phyloP scores from a whole-genome alignment of 2,329 filamentous ascomycete species.

The Gliomastix tumulicola region DNA sequence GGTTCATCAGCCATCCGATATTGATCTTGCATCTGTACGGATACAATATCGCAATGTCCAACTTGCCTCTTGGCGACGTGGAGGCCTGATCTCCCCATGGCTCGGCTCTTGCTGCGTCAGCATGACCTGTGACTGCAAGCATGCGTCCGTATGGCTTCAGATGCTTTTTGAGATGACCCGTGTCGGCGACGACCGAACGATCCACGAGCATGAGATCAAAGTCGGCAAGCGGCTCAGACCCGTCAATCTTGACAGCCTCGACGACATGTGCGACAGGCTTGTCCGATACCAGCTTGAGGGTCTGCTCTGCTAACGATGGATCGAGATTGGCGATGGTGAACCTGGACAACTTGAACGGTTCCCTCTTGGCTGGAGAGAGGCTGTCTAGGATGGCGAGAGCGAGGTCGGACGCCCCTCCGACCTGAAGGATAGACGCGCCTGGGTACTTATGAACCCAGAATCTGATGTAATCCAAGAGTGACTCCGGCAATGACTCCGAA shows the following conservation, averaged over 20 bases:
- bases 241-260: slow-evolving; percentile 14
- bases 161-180: slow-evolving; percentile 9
- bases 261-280: slow-evolving; percentile 5
- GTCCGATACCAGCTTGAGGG: background rate
- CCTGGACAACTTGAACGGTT: slow-evolving; percentile 23
- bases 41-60: too few relatives aligned
- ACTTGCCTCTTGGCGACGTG: too few relatives aligned
- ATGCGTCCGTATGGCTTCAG: slow-evolving; percentile 16
- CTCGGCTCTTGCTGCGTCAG: too few relatives aligned
- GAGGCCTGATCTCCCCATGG: too few relatives aligned
- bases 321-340: slow-evolving; percentile 21
- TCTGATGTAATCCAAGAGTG: slow-evolving; percentile 17
- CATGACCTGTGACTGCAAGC: too few relatives aligned
- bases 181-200: slow-evolving; percentile 7
- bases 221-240: slow-evolving; percentile 12
- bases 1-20: too few relatives aligned
- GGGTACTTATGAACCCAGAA: slow-evolving; percentile 31
- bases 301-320: too few relatives aligned
- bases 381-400: slow-evolving; percentile 14
- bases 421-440: slow-evolving; percentile 27
- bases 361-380: slow-evolving; percentile 11
- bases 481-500: slow-evolving; percentile 9
- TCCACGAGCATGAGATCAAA: slow-evolving; percentile 25
- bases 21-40: too few relatives aligned
- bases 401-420: slow-evolving; percentile 18